Percentiles rank a stretch among this genome's conserved stretches.
These are phyloP conservation scores for Hsuehochloa calcarea DNA, from an alignment of 176 grass and related monocot genomes.

Conservation along the genomic window DNA sequence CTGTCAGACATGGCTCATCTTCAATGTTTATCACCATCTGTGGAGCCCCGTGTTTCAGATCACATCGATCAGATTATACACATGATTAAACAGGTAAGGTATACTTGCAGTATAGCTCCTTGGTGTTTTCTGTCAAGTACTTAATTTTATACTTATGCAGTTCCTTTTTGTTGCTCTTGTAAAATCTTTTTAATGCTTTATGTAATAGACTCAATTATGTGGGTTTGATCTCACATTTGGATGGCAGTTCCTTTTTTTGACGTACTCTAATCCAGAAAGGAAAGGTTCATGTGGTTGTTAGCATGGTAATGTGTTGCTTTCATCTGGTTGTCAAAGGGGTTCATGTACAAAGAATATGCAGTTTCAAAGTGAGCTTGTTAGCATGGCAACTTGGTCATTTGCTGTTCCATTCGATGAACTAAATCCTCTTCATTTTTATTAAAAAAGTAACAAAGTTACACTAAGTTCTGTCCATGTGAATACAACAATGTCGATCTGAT, in stretches of 20 bases:
- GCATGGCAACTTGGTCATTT: not conserved
- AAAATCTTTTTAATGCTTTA: not conserved
- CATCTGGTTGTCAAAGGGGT: not conserved
- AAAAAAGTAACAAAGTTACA: not conserved
- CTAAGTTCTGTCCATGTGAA: not conserved
- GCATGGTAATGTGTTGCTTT: constrained; percentile 2
- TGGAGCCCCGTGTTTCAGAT: constrained; percentile 85
- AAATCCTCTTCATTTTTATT: not conserved
- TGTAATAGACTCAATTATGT: not conserved
- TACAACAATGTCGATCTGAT: not conserved
- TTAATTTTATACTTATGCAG: not conserved
- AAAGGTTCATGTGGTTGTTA: not conserved
- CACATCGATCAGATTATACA: constrained; percentile 85
- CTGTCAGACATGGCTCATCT: constrained; percentile 79
- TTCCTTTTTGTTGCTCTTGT: not conserved
- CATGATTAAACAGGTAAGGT: constrained; percentile 89
- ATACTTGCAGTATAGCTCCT: not conserved
- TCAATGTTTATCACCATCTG: constrained; percentile 84
- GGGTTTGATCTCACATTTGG: not conserved
- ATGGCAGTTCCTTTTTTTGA: too few species aligned
- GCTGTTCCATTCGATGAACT: not conserved
- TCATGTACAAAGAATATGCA: not conserved
- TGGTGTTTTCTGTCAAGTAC: not conserved
- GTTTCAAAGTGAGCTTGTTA: not conserved
- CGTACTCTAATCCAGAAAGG: too few species aligned